A percentile compares a stretch with the other conserved stretches of the same genome.
Evolutionary conservation across 2,329 filamentous ascomycete genomes (phyloP).

Genomic region (Neonectria magnoliae): DNA sequence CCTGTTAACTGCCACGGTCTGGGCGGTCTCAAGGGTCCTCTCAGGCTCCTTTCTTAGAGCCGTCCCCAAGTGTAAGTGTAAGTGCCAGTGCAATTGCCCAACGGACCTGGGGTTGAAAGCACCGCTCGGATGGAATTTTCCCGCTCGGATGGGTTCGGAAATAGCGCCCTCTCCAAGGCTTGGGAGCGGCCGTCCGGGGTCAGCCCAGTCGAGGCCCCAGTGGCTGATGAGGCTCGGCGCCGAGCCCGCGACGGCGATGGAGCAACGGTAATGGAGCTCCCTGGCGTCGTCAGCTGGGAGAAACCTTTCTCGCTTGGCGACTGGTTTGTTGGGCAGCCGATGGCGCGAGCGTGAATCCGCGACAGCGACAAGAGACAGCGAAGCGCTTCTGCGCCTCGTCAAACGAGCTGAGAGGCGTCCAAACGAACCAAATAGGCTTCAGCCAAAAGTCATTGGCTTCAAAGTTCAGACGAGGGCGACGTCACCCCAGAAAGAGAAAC

Average conservation of each 20-base stretch:
- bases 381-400: conserved; percentile 20
- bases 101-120: conserved; percentile 11
- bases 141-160: conserved; percentile 13
- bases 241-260: conserved; percentile 4
- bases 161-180: neutral
- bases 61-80: too few relatives aligned
- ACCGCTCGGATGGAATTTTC: conserved; percentile 9
- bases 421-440: neutral
- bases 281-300: conserved; percentile 23
- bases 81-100: neutral
- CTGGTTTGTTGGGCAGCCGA: conserved; percentile 14
- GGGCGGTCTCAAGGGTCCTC: too few relatives aligned
- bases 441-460: neutral
- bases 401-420: conserved; percentile 14
- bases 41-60: too few relatives aligned
- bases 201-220: conserved; percentile 15
- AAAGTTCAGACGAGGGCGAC: neutral
- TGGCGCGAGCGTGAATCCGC: conserved; percentile 15
- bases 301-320: conserved; percentile 7
- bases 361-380: conserved; percentile 4
- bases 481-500: conserved; percentile 1
- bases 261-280: conserved; percentile 1
- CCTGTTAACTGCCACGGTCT: neutral
- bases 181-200: conserved; percentile 8
- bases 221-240: conserved; percentile 27